phyloP scores from a whole-genome alignment of 495 filamentous ascomycete species.

The Bryoglossum gracile region DNA sequence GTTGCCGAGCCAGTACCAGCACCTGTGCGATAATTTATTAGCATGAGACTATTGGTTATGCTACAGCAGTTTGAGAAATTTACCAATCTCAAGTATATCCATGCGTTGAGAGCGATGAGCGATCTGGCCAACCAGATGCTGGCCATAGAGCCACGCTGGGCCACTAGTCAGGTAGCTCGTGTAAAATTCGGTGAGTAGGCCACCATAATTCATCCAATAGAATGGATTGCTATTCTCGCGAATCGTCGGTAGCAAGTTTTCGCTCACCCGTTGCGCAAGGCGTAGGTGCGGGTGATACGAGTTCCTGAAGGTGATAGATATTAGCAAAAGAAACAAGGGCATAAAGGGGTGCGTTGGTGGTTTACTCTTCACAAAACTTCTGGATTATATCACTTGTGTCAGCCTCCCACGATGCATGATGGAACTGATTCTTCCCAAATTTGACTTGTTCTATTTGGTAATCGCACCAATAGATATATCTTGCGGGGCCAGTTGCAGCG shows the following conservation, averaged over 20 bases:
- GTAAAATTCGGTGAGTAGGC: slow-evolving; percentile 26
- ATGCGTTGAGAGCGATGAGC: slow-evolving; percentile 36
- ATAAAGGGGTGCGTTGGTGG: not conserved
- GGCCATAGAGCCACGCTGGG: not conserved
- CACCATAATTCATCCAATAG: not conserved
- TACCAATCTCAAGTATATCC: slow-evolving; percentile 22
- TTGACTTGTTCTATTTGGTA: not conserved
- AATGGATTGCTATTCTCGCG: slow-evolving; percentile 25
- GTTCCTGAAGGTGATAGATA: not conserved
- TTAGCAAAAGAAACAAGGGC: too few species aligned
- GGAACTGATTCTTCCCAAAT: not conserved
- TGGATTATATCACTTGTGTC: not conserved
- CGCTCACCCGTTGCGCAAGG: slow-evolving; percentile 25
- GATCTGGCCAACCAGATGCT: slow-evolving; percentile 29
- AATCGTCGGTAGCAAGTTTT: slow-evolving; percentile 33
- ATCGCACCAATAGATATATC: not conserved
- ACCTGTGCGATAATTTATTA: not conserved
- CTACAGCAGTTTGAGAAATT: not conserved
- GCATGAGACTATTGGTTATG: not conserved
- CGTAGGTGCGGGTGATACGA: not conserved
- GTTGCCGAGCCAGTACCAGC: slow-evolving; percentile 26
- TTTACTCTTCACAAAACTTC: not conserved
- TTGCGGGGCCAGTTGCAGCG: not conserved
- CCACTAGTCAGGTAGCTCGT: slow-evolving; percentile 29
- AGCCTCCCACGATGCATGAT: not conserved